Conservation (phyloP, 306 rosid genomes). For the Datisca glomerata region DNA sequence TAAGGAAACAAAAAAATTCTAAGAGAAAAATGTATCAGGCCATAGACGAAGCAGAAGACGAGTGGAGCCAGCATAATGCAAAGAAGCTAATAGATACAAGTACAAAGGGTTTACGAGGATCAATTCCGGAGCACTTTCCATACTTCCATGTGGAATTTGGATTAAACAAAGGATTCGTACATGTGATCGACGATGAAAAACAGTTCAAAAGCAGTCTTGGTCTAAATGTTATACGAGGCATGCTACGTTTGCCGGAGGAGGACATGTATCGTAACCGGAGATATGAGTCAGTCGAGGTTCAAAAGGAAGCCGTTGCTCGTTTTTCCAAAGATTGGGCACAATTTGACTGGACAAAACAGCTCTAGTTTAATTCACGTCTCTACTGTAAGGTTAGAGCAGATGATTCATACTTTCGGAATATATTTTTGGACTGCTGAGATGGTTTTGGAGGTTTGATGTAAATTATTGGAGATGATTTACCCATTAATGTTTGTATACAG, state of each 20-base stretch:
- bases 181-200: constrained; percentile 73
- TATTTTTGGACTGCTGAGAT: too few species aligned
- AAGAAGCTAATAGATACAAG: constrained; percentile 79
- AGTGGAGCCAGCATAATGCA: constrained; percentile 91
- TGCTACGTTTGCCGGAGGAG: constrained; percentile 58
- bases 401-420: too few species aligned
- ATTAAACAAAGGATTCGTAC: constrained; percentile 65
- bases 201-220: constrained; percentile 58
- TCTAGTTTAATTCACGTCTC: too few species aligned
- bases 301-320: constrained; percentile 54
- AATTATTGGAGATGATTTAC: too few species aligned
- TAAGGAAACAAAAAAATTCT: neutral
- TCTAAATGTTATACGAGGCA: constrained; percentile 75
- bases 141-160: constrained; percentile 88
- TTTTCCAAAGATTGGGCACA: constrained; percentile 54
- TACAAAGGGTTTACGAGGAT: constrained; percentile 60
- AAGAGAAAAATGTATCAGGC: constrained; percentile 36
- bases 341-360: constrained; percentile 71
- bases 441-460: too few species aligned
- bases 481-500: too few species aligned
- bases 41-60: constrained; percentile 87
- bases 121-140: constrained; percentile 68
- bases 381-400: too few species aligned
- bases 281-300: constrained; percentile 39
- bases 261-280: constrained; percentile 70